phyloP scores from a whole-genome alignment of 805 yeast species.

The Monosporozyma servazzii region DNA sequence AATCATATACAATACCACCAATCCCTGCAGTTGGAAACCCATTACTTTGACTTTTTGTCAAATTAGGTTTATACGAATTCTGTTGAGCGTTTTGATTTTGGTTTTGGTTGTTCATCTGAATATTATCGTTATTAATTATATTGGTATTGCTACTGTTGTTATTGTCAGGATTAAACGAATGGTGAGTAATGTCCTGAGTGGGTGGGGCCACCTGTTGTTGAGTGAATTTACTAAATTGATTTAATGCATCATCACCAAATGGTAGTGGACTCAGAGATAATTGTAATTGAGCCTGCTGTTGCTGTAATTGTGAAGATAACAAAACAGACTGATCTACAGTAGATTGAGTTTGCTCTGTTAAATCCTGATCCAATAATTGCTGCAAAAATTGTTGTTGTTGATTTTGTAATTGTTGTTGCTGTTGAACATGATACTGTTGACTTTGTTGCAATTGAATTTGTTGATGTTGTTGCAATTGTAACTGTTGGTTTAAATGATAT shows the following conservation, averaged over 20 bases:
- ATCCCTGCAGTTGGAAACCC: constrained; percentile 23
- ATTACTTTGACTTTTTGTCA: constrained; percentile 1
- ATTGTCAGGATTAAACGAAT: constrained; percentile 1
- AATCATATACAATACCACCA: constrained; percentile 28
- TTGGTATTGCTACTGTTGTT: not conserved
- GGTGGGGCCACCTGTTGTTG: constrained; percentile 8
- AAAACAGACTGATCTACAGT: constrained; percentile 7
- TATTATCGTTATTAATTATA: constrained; percentile 10
- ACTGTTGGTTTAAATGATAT: constrained; percentile 14
- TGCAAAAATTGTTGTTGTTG: constrained; percentile 16
- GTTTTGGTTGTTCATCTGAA: constrained; percentile 10
- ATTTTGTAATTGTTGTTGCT: constrained; percentile 17
- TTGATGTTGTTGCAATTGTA: constrained; percentile 15
- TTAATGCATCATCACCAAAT: constrained; percentile 8
- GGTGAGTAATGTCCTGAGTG: constrained; percentile 6
- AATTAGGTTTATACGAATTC: not conserved
- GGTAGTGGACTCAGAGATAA: constrained; percentile 2
- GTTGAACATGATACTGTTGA: constrained; percentile 20
- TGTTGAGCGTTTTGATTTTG: not conserved
- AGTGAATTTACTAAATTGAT: constrained; percentile 11
- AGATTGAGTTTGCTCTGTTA: constrained; percentile 6
- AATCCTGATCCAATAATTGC: constrained; percentile 9
- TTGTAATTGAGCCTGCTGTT: constrained; percentile 8
- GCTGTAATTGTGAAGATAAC: constrained; percentile 13
- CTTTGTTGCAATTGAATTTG: constrained; percentile 16